A percentile compares a stretch with the other conserved stretches of the same genome.
These are phyloP conservation scores for Diaporthe aspalathi DNA, from an alignment of 2,329 filamentous ascomycete genomes.

Conservation along the genomic window DNA sequence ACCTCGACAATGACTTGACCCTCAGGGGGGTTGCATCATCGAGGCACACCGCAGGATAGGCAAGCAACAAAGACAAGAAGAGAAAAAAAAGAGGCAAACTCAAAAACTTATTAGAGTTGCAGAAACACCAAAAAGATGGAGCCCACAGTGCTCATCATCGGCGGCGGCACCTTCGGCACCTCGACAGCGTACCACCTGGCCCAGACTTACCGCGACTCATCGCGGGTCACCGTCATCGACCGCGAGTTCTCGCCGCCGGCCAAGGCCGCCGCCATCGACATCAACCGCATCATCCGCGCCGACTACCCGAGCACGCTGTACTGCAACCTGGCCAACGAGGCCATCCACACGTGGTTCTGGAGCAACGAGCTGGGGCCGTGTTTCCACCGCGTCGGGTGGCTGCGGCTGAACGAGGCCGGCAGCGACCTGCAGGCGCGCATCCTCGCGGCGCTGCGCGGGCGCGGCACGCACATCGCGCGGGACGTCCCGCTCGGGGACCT, in stretches of 20 bases:
- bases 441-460: slow-evolving; percentile 10
- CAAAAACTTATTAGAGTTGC: slow-evolving; percentile 16
- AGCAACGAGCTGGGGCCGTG: slow-evolving; percentile 32
- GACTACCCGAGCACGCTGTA: slow-evolving; percentile 32
- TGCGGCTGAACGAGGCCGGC: slow-evolving; percentile 24
- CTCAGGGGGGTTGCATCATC: neutral
- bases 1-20: neutral
- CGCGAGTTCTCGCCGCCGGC: slow-evolving; percentile 20
- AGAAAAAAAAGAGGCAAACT: too few relatives aligned
- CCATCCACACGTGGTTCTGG: slow-evolving; percentile 35
- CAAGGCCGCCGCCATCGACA: slow-evolving; percentile 30
- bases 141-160: slow-evolving; percentile 31
- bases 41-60: neutral
- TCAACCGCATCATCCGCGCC: slow-evolving; percentile 32
- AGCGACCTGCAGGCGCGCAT: slow-evolving; percentile 23
- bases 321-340: slow-evolving; percentile 35
- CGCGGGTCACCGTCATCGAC: slow-evolving; percentile 27
- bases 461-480: slow-evolving; percentile 28
- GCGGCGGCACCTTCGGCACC: slow-evolving; percentile 32
- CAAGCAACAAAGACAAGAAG: neutral
- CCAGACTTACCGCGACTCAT: slow-evolving; percentile 15
- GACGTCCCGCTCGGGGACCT: neutral
- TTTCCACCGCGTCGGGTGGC: slow-evolving; percentile 34
- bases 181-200: slow-evolving; percentile 33
- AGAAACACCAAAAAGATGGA: slow-evolving; percentile 10